Evolutionary conservation across 1,139 yeast species (phyloP).

Genomic region (Suhomyces anneliseae): DNA sequence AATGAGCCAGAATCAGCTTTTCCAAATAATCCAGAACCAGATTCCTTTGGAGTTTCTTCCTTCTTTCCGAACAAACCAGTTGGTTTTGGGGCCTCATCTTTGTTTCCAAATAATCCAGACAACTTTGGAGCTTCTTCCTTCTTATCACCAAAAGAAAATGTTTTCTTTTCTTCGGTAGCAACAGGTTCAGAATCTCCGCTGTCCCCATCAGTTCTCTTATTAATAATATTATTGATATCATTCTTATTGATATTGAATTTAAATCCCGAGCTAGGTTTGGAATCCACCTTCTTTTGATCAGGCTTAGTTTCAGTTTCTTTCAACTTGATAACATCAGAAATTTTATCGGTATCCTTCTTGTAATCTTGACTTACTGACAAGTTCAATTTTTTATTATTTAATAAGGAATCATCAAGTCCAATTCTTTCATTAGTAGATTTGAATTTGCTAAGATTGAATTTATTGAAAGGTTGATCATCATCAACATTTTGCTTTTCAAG

Average conservation of each 20-base stretch:
- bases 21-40: neutral
- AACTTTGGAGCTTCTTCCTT: conserved; percentile 9
- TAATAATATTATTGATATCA: conserved; percentile 25
- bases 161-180: neutral
- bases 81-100: conserved; percentile 2
- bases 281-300: conserved; percentile 8
- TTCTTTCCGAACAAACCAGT: too few species aligned
- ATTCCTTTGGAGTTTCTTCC: neutral
- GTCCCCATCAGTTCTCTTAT: conserved; percentile 17
- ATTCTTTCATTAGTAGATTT: conserved; percentile 18
- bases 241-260: conserved; percentile 33
- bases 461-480: conserved; percentile 17
- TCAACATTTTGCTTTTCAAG: conserved; percentile 10
- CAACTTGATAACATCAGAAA: conserved; percentile 31
- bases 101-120: neutral
- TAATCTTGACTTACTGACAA: conserved; percentile 31
- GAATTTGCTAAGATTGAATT: conserved; percentile 12
- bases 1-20: neutral
- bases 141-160: conserved; percentile 13
- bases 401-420: conserved; percentile 22
- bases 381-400: conserved; percentile 19
- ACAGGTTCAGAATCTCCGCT: neutral
- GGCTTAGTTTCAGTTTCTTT: conserved; percentile 20
- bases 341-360: conserved; percentile 24
- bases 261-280: conserved; percentile 40